Evolutionary conservation across 2,329 filamentous ascomycete species (phyloP).

Genomic region (Epichloe sibirici): DNA sequence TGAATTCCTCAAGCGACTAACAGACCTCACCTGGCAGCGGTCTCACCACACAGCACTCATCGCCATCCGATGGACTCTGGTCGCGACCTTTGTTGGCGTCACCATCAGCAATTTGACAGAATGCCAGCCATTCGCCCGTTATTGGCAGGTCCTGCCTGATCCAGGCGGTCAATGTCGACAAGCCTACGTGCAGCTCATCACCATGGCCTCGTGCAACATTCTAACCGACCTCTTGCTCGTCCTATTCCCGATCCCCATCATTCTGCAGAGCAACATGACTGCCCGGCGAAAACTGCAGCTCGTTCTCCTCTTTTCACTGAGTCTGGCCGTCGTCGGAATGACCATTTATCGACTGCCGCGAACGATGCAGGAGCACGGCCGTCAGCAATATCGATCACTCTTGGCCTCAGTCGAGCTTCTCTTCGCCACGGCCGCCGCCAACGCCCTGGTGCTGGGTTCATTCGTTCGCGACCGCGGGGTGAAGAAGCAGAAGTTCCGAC

Average conservation of each 20-base stretch:
- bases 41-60: conserved; percentile 61
- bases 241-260: conserved; percentile 79
- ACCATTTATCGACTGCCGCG: conserved; percentile 72
- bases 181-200: conserved; percentile 75
- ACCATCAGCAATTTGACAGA: conserved; percentile 72
- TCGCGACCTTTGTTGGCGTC: conserved; percentile 68
- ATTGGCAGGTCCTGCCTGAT: conserved; percentile 77
- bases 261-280: conserved; percentile 65
- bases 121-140: conserved; percentile 63
- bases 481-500: conserved; percentile 78
- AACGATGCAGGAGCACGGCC: conserved; percentile 57
- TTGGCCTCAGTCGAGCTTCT: conserved; percentile 84
- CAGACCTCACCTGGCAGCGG: conserved; percentile 66
- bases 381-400: conserved; percentile 78
- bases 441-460: conserved; percentile 79
- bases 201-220: conserved; percentile 81
- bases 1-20: conserved; percentile 82
- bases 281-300: conserved; percentile 70
- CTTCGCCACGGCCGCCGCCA: conserved; percentile 76
- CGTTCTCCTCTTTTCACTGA: conserved; percentile 69
- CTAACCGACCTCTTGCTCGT: conserved; percentile 81
- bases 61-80: conserved; percentile 62
- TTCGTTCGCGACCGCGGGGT: conserved; percentile 83
- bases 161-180: conserved; percentile 77
- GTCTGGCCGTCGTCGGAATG: conserved; percentile 65